Percentiles rank a stretch among this genome's conserved stretches.
Evolutionary conservation across 2,329 filamentous ascomycete species (phyloP).

Genomic region (Colletotrichum orbiculare): DNA sequence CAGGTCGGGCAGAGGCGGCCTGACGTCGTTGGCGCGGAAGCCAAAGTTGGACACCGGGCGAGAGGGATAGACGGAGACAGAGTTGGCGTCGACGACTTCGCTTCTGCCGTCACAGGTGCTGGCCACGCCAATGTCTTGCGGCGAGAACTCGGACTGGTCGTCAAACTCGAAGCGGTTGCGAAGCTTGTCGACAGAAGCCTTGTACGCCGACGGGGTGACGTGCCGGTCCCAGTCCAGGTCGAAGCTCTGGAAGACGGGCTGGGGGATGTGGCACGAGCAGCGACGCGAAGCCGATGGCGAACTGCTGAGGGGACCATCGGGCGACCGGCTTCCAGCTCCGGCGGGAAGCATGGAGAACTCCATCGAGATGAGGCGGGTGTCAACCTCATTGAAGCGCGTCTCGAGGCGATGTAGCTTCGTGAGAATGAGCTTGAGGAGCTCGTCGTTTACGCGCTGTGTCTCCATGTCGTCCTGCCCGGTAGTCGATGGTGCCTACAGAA

Average conservation of each 20-base stretch:
- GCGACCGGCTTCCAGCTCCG: not conserved
- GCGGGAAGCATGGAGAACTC: conserved; percentile 15
- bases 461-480: conserved; percentile 4
- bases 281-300: not conserved
- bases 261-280: conserved; percentile 16
- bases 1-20: not conserved
- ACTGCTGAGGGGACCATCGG: not conserved
- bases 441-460: conserved; percentile 20
- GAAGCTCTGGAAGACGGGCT: conserved; percentile 7
- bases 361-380: conserved; percentile 9
- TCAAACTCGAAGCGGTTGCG: conserved; percentile 17
- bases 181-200: conserved; percentile 15
- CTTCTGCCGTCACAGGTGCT: conserved; percentile 7
- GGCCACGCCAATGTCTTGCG: conserved; percentile 6
- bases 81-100: not conserved
- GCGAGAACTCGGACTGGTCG: not conserved
- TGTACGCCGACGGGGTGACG: conserved; percentile 13
- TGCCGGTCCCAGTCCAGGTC: conserved; percentile 1
- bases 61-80: conserved; percentile 12
- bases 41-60: conserved; percentile 10
- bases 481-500: not conserved
- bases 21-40: not conserved
- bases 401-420: conserved; percentile 24
- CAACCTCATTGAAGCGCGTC: conserved; percentile 18
- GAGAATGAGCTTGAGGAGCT: conserved; percentile 25